Evolutionary conservation across 2,329 filamentous ascomycete species (phyloP), one percentile per base, ranked within the genome.

Genomic region (Escovopsis weberi): DNA sequence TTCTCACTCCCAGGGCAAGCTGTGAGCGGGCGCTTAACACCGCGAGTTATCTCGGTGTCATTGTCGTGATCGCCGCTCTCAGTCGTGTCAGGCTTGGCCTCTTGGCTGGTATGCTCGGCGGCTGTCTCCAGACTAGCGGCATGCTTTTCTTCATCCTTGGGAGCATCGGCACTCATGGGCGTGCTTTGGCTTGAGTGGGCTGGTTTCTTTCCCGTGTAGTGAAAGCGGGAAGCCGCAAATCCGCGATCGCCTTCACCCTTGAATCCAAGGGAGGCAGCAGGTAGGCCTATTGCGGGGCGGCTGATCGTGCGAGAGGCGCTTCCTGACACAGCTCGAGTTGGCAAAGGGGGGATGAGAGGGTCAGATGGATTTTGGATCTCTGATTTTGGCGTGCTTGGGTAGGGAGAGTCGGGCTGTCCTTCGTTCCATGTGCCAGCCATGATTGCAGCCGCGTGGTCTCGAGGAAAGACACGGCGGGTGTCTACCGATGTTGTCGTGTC

Each of bases 391-490:
- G 58, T 60, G 30, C 54, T 52, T 10, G 43, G n/a, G 35, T 51
- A 58, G 2, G 74, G 75, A 6, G 75, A 78, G 47, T 78, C 71
- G 0, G 73, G 70, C 47, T 80, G 75, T 3, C 74, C 76, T 52
- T 80, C 72, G 44, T 79, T 79, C 73, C 73, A 79, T 6, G 70
- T 76, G 4, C 70, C 72, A 12, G 65, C 70, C 44, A 74, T 49
- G 34, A 78, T 65, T 19, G 75, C 74, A 40, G 63, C 71, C 18
- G 66, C 60, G 48, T 78, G 74, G 37, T 78, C 72, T 41, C 64
- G 48, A 3, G 53, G 50, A 43, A 57, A 51, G 2, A 41, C 26
- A 37, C 52, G 50, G 2, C 47, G 51, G 7, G 51, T 44, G 15
- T 61, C 46, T 49, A 51, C 38, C 43, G 57, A 26, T 15, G 55